Base-by-base conservation (phyloP, 163 green algal genomes). In the Chlamydomonas reinhardtii region DNA sequence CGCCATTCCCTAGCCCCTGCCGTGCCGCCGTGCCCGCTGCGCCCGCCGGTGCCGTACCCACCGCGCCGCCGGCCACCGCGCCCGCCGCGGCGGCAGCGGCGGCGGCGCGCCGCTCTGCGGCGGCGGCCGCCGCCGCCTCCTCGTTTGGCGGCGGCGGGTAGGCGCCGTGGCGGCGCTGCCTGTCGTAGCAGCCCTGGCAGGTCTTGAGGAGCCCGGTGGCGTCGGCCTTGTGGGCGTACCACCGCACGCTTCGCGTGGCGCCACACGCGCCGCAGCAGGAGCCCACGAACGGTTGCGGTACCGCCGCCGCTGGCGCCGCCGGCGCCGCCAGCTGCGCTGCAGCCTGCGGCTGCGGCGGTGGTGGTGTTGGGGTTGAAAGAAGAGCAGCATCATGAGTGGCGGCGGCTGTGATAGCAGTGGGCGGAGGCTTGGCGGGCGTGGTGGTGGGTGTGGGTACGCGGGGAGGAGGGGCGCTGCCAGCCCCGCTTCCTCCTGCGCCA, bases 121-220 rank as follows among this genome's bases (percentile, higher is more conserved):
- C 69, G 29, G 69, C 69, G 29, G 34, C 35, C 29, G 35, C 34
- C 29, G 12, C 16, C 14, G 34, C 34, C 4, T 4, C 64, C 4
- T 4, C 69, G 0, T 35, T 37, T 5, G 69, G 20, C 17, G 34
- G 34, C 52, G 59, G 29, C 27, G 12, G 9, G 77, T 84, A 84
- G 17, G 31, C n/a, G 12, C 77, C 77, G n/a, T 43, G 65, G 20
- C 77, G 43, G 19, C 77, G 77, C 6, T 69, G 48, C 19, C 77
- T 65, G 77, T 84, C 65, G 77, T 84, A 84, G 66, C 77, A 84
- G 31, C 59, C 43, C 65, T 84, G 77, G 43, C 77, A 84, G 2
- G 2, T 5, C 68, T 76, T 56, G 27, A 56, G 48, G 11, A 56
- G 48, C 12, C 48, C 48, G 0, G 2, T 19, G 0, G 65, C 17